Conservation (phyloP, 2,329 filamentous ascomycete genomes). For the Trematosphaeria pertusa region DNA sequence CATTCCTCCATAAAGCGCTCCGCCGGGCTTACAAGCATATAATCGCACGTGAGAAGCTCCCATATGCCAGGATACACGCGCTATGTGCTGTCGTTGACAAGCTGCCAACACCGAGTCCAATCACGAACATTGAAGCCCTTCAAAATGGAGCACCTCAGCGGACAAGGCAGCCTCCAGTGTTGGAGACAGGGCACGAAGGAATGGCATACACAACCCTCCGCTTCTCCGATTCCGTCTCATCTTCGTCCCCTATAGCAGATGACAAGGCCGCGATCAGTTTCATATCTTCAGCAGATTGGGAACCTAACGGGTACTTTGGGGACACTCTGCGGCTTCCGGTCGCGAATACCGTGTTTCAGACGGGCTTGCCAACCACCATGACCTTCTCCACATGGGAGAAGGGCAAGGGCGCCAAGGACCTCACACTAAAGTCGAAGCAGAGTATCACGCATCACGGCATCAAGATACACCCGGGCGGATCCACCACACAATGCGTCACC, state of each 20-base stretch:
- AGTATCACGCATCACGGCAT: conserved; percentile 27
- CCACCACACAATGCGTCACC: conserved; percentile 1
- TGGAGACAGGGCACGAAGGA: conserved; percentile 41
- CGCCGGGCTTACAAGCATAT: conserved; percentile 20
- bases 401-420: conserved; percentile 17
- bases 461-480: conserved; percentile 6
- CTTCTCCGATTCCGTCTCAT: conserved; percentile 16
- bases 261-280: conserved; percentile 38
- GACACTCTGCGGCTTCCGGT: conserved; percentile 65
- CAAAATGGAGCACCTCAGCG: conserved; percentile 6
- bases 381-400: conserved; percentile 31
- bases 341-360: conserved; percentile 80
- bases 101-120: conserved; percentile 32
- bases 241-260: conserved; percentile 5
- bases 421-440: conserved; percentile 18
- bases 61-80: conserved; percentile 19
- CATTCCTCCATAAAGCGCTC: conserved; percentile 37
- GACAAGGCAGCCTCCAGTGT: conserved; percentile 17
- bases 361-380: conserved; percentile 56
- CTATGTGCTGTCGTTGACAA: conserved; percentile 48
- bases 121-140: conserved; percentile 6
- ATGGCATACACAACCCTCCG: conserved; percentile 38
- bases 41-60: neutral
- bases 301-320: conserved; percentile 1
- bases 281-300: conserved; percentile 12